Evolutionary conservation across 2,329 filamentous ascomycete species (phyloP), one percentile per base, ranked within the genome.

Genomic region (Phaeomoniella chlamydospora): DNA sequence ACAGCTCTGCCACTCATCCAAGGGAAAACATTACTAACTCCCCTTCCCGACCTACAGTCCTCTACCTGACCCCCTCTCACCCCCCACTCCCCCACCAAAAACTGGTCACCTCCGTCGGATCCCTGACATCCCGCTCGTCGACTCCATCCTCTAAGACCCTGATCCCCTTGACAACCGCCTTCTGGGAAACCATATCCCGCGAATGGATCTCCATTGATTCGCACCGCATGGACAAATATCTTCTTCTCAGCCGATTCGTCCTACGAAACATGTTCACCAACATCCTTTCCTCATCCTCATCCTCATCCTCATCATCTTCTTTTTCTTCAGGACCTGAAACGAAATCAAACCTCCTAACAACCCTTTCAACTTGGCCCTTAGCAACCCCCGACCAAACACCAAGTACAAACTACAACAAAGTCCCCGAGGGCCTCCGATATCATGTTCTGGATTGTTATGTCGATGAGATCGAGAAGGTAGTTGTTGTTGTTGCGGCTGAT

Each of bases 371-470:
- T n/a, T 26, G 22, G 22, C 22, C 22, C n/a, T n/a, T 26, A 9
- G 22, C 22, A n/a, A 26, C 22, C 9, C 22, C 22, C 9, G 22
- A 26, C 9, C n/a, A n/a, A n/a, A 26, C 22, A n/a, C 9, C 22
- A 26, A n/a, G n/a, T 26, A n/a, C 9, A 6, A 26, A 34, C 18
- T 18, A 17, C 11, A 34, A 59, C 35, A 76, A 73, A 49, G 73
- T 92, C 1, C 81, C 88, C 0, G 81, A 90, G 47, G 90, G 90
- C 0, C 54, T 98, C 54, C 65, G 85, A 43, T 77, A 93, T 56
- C 90, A 98, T 58, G 72, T 87, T 11, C 58, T 93, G 43, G 90
- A 98, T 61, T 71, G 96, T 37, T 96, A 82, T 74, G 71, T 93
- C 5, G 90, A 96, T 55, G 87, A 94, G 67, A 58, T 87, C 48